Conservation (phyloP, 2,329 filamentous ascomycete species). For the Tolypocladium pustulatum region DNA sequence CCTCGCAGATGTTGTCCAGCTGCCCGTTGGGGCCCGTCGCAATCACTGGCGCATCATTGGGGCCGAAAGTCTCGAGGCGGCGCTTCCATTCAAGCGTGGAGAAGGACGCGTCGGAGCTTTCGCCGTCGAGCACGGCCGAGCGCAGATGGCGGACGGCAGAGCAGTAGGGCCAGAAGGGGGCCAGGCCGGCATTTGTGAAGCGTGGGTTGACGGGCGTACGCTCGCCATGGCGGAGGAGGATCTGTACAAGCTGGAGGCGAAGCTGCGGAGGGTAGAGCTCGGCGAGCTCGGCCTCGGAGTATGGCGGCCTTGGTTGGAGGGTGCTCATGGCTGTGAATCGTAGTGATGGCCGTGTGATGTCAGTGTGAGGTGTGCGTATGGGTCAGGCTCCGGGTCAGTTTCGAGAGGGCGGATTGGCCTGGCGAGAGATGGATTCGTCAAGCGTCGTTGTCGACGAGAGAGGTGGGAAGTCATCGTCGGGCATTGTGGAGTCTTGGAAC, state of each 20-base stretch:
- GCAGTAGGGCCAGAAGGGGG: conserved; percentile 82
- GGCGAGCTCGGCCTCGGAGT: conserved; percentile 69
- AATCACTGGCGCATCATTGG: conserved; percentile 57
- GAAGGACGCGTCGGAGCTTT: conserved; percentile 22
- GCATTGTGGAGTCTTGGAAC: background rate
- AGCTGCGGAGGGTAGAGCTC: conserved; percentile 71
- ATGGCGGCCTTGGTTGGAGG: conserved; percentile 62
- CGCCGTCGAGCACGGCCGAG: conserved; percentile 33
- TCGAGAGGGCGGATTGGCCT: background rate
- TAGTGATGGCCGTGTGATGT: background rate
- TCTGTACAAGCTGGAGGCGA: conserved; percentile 80
- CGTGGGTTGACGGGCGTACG: conserved; percentile 80
- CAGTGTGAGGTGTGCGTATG: background rate
- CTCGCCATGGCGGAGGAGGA: conserved; percentile 71
- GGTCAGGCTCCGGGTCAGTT: background rate
- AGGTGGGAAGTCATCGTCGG: background rate
- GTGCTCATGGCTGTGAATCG: conserved; percentile 55
- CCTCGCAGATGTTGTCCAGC: conserved; percentile 72
- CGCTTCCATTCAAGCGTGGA: conserved; percentile 51
- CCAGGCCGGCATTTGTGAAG: conserved; percentile 68
- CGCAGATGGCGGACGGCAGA: conserved; percentile 61
- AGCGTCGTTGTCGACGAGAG: background rate
- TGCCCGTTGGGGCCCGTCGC: conserved; percentile 58
- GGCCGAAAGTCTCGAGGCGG: conserved; percentile 72
- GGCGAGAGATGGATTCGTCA: background rate